Percentiles rank a stretch among this genome's conserved stretches.
Evolutionary conservation across 805 yeast genomes (phyloP).

Genomic region (Wickerhamomyces silvicola): DNA sequence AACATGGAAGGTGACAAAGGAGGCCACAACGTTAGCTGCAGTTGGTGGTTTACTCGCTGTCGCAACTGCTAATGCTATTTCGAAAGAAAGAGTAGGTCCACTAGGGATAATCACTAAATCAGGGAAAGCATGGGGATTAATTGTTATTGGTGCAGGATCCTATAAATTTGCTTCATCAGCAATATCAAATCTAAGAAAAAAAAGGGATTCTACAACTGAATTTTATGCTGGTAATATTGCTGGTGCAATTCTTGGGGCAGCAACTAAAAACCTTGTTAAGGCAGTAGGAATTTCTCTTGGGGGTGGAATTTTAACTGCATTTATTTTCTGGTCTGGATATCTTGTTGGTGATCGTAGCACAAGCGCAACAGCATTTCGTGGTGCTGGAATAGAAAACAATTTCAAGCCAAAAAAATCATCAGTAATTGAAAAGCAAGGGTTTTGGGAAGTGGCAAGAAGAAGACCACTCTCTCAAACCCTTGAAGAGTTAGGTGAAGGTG

Average conservation of each 20-base stretch:
- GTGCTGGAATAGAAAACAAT: constrained; percentile 21
- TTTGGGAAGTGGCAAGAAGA: constrained; percentile 79
- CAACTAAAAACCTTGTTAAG: constrained; percentile 29
- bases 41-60: constrained; percentile 44
- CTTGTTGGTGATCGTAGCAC: constrained; percentile 27
- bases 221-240: constrained; percentile 41
- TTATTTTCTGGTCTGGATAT: constrained; percentile 46
- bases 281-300: constrained; percentile 41
- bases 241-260: constrained; percentile 36
- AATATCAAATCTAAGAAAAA: constrained; percentile 53
- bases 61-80: constrained; percentile 39
- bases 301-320: constrained; percentile 38
- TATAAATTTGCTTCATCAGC: constrained; percentile 36
- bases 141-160: constrained; percentile 47
- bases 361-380: constrained; percentile 28
- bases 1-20: constrained; percentile 43
- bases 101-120: constrained; percentile 24
- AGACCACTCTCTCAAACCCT: constrained; percentile 77
- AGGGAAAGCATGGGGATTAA: constrained; percentile 29
- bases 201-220: constrained; percentile 56
- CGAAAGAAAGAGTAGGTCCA: constrained; percentile 35
- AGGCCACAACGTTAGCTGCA: constrained; percentile 37
- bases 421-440: constrained; percentile 41
- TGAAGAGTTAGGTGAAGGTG: constrained; percentile 53
- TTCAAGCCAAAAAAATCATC: constrained; percentile 17